Evolutionary conservation across 2,329 filamentous ascomycete species (phyloP).

Genomic region (Cadophora sp.): DNA sequence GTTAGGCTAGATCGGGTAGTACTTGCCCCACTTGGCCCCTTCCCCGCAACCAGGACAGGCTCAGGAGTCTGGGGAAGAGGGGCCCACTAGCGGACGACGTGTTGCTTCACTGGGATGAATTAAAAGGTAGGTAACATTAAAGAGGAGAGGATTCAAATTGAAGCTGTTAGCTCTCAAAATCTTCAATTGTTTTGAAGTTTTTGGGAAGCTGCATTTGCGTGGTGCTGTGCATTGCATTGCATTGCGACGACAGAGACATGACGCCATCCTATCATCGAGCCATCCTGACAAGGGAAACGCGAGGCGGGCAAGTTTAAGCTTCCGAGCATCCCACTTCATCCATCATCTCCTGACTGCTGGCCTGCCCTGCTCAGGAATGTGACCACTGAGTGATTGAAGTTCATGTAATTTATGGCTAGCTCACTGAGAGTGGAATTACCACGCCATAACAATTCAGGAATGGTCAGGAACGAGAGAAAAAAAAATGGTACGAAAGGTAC

Average conservation of each 20-base stretch:
- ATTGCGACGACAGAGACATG: neutral
- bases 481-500: no score
- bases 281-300: neutral
- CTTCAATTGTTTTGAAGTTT: neutral
- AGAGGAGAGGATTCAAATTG: neutral
- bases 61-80: slow-evolving; percentile 14
- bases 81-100: neutral
- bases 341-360: neutral
- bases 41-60: slow-evolving; percentile 4
- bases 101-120: neutral
- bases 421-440: neutral
- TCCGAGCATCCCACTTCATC: slow-evolving; percentile 3
- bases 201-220: neutral
- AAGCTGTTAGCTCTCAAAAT: neutral
- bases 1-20: slow-evolving; percentile 11
- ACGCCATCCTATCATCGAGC: neutral
- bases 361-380: slow-evolving; percentile 1
- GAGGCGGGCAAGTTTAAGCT: slow-evolving; percentile 11
- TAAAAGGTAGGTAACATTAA: neutral
- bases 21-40: slow-evolving; percentile 10
- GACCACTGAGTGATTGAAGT: neutral
- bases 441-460: neutral
- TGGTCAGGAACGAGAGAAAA: neutral
- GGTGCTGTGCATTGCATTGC: no score
- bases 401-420: neutral